Evolutionary conservation across 2,329 filamentous ascomycete species (phyloP).

Genomic region (Ceratocystis huliohia): DNA sequence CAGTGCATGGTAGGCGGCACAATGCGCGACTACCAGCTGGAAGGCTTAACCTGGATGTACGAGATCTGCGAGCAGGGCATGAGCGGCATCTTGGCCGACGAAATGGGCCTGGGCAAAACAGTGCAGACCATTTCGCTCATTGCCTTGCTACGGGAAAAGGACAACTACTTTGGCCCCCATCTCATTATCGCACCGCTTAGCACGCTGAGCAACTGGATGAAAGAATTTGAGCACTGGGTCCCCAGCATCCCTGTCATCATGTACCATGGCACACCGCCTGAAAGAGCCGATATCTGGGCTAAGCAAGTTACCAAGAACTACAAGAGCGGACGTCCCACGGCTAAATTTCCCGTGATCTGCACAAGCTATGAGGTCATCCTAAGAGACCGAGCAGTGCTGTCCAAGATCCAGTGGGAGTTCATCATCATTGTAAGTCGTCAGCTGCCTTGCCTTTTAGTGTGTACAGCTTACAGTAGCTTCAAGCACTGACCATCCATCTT

Average conservation of each 20-base stretch:
- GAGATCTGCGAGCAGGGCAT: slow-evolving; percentile 69
- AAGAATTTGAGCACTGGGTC: slow-evolving; percentile 84
- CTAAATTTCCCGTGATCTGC: slow-evolving; percentile 76
- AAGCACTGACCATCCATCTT: slow-evolving; percentile 3
- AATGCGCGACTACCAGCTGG: slow-evolving; percentile 89
- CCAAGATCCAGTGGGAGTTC: slow-evolving; percentile 85
- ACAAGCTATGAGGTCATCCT: slow-evolving; percentile 96
- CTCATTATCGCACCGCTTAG: slow-evolving; percentile 82
- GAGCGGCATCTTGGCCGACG: slow-evolving; percentile 82
- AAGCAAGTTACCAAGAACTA: slow-evolving; percentile 60
- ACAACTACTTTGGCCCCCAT: slow-evolving; percentile 72
- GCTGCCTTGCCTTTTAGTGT: not conserved
- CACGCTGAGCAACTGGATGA: slow-evolving; percentile 89
- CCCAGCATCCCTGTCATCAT: slow-evolving; percentile 77
- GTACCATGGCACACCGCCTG: slow-evolving; percentile 73
- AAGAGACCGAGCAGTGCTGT: slow-evolving; percentile 69
- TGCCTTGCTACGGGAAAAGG: slow-evolving; percentile 75
- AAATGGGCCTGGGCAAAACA: slow-evolving; percentile 89
- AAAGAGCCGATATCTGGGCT: slow-evolving; percentile 63
- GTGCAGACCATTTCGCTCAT: slow-evolving; percentile 82
- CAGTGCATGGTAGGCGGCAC: slow-evolving; percentile 71
- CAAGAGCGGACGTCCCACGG: slow-evolving; percentile 34
- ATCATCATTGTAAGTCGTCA: slow-evolving; percentile 65
- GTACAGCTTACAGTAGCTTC: not conserved
- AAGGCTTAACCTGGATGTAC: slow-evolving; percentile 91